These are phyloP conservation scores for Nakazawaea ishiwadae DNA, from an alignment of 805 yeast species.

Conservation along the genomic window DNA sequence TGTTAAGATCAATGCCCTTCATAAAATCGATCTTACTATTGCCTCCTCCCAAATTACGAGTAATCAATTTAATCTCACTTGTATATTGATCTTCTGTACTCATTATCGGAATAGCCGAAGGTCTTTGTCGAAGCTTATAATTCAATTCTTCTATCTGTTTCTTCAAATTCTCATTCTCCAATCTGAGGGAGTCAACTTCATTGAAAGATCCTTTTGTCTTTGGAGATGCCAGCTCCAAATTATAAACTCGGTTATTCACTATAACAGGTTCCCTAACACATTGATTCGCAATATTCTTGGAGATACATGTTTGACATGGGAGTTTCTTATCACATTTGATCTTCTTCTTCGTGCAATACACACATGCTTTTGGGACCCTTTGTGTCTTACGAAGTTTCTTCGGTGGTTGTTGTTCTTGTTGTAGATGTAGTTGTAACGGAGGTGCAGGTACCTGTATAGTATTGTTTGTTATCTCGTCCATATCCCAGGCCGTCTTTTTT, in stretches of 20 bases:
- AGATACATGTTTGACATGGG: constrained; percentile 42
- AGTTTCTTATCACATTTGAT: constrained; percentile 43
- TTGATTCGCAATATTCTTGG: constrained; percentile 24
- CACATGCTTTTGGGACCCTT: constrained; percentile 38
- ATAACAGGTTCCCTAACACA: constrained; percentile 30
- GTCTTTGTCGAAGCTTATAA: too few species aligned
- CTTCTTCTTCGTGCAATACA: constrained; percentile 40
- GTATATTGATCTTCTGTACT: neutral
- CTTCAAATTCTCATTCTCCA: too few species aligned
- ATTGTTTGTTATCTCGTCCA: too few species aligned
- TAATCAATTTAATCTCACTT: neutral
- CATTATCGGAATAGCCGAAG: too few species aligned
- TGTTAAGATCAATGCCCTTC: neutral
- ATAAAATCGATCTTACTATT: neutral
- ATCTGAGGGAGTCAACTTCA: too few species aligned
- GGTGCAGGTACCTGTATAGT: too few species aligned
- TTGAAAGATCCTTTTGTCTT: too few species aligned
- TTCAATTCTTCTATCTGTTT: too few species aligned
- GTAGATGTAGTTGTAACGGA: neutral
- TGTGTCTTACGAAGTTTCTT: constrained; percentile 22
- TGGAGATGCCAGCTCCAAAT: neutral
- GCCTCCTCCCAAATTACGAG: neutral
- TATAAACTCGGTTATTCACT: constrained; percentile 12
- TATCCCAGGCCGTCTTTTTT: too few species aligned
- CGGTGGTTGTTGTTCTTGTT: neutral